Base-by-base conservation (phyloP, 352 stramenopile genomes). In the Phytophthora pluvialis region DNA sequence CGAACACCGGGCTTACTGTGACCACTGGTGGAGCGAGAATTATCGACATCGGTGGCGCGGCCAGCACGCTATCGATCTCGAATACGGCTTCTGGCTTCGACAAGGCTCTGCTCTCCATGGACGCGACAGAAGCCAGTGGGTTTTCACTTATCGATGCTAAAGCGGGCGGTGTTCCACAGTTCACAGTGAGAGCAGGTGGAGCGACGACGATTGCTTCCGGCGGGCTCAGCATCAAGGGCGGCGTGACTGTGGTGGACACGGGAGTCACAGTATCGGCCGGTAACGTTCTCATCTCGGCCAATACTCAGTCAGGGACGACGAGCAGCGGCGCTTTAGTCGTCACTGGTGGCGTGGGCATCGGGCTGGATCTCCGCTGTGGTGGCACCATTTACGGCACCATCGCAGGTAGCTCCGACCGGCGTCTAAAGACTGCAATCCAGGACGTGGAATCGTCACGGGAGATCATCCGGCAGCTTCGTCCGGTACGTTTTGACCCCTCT, bases 301-400 rank as follows among this genome's bases (percentile, higher is more conserved):
- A 51, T 10, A 81, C 73, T 54, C 75, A 21, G 39, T 43, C 45
- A 18, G 31, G 3, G 16, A 4, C 18, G 2, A 49, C 45, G 10
- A 60, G 57, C 1, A 61, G 60, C 16, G 79, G 77, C 4, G 75
- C 79, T 33, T 42, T 89, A 11, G 73, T 85, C 7, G 75, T 89
- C 9, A 42, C 21, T 0, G 75, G 80, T 13, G 80, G 77, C 9
- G 55, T 80, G 1, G 75, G 70, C 16, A 55, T 89, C 29, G 75
- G 55, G 3, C 38, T 36, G 0, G 38, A 72, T 33, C 46, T 83
- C 10, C 43, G 43, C 29, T 67, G 74, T 15, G 58, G 39, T 11
- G 75, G 75, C 7, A 75, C 31, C 13, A 56, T 58, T 5, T 70
- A 70, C 28, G 65, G 68, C 18, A 29, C 29, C 21, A 21, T 21